Evolutionary conservation across 345 rosid species (phyloP), one percentile per base, ranked within the genome.

Genomic region (Hypericum perforatum): DNA sequence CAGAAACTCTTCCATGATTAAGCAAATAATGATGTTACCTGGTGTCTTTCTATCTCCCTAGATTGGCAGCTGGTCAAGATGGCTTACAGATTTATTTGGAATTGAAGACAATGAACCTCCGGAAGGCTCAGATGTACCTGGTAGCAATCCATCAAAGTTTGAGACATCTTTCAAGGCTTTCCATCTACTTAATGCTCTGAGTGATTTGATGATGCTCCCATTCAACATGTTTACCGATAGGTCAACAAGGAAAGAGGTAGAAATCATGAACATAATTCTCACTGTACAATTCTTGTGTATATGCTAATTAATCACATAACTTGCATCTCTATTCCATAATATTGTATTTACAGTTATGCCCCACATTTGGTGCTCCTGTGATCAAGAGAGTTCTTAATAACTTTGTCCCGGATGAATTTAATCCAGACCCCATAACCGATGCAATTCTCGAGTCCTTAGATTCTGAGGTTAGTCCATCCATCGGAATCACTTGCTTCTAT

Each of bases 161-260:
- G 74, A 69, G 63, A 59, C 73, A 58, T 73, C 86, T 43, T 82
- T 81, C 73, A 87, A 76, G 84, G 63, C 81, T 63, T 91, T 91
- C 64, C 69, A 55, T 61, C 80, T 87, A 47, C 92, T 91, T 16
- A 79, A 81, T 64, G 86, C 89, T 13, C 75, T 91, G 70, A 86
- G 95, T 52, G 95, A 87, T 75, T 87, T 87, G 48, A 81, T 91
- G 96, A 91, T 84, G 98, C 89, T 91, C 63, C 98, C 98, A 60
- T 85, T 76, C 39, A 89, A 82, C 56, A 79, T 84, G 88, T 89
- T 91, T 47, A 81, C 74, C 16, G 84, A 84, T 57, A 71, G 67
- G 44, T 73, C 85, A 49, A 79, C 78, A 14, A 74, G 98, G 75
- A 81, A 63, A 79, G 98, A 87, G 86, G 98, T 87, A 53, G 37